Evolutionary conservation across 2,329 filamentous ascomycete genomes (phyloP).

Genomic region (Cladobotryum protrusum): DNA sequence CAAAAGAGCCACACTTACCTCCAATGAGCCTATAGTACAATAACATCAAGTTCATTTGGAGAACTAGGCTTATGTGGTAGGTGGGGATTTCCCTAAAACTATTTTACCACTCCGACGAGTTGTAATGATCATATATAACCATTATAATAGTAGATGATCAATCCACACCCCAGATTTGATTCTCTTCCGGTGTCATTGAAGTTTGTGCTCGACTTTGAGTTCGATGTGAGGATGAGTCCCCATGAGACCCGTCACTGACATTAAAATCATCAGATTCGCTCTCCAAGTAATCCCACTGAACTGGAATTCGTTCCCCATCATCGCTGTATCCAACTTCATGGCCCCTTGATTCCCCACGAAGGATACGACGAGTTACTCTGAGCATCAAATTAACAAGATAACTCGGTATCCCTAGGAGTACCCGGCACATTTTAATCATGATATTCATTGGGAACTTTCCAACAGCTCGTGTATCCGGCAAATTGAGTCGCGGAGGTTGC

Average conservation of each 20-base stretch:
- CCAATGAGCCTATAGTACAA: too few relatives aligned
- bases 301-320: conserved; percentile 42
- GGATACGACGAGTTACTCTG: conserved; percentile 71
- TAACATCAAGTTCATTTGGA: too few relatives aligned
- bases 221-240: background rate
- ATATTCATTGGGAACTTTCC: conserved; percentile 44
- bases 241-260: background rate
- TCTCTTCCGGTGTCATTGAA: background rate
- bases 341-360: conserved; percentile 57
- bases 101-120: too few relatives aligned
- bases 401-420: conserved; percentile 73
- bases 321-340: conserved; percentile 48
- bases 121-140: too few relatives aligned
- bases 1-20: too few relatives aligned
- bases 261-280: background rate
- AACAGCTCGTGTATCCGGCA: conserved; percentile 2
- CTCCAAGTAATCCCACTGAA: conserved; percentile 56
- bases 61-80: too few relatives aligned
- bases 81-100: too few relatives aligned
- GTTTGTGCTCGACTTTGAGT: background rate
- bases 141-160: background rate
- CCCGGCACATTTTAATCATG: conserved; percentile 68
- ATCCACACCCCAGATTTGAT: background rate
- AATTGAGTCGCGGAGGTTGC: background rate
- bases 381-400: conserved; percentile 75